Evolutionary conservation across 768 basidiomycete species (phyloP).

Genomic region (Phaeotremella fagi): DNA sequence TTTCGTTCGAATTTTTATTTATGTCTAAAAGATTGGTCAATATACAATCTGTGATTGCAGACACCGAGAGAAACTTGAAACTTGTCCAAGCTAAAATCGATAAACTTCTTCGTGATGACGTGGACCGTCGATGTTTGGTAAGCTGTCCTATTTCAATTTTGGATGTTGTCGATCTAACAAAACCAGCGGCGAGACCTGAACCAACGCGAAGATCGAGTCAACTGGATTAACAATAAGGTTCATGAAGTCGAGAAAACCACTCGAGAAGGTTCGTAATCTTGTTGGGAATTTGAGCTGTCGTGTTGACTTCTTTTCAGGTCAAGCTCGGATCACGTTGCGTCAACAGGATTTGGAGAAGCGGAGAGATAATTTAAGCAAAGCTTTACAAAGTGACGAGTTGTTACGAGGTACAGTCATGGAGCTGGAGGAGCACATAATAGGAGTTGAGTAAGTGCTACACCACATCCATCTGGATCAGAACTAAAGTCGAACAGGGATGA

Average conservation of each 20-base stretch:
- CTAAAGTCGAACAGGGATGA: slow-evolving; percentile 52
- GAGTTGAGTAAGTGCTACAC: slow-evolving; percentile 32
- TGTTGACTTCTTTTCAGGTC: slow-evolving; percentile 5
- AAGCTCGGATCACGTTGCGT: slow-evolving; percentile 47
- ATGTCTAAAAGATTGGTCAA: slow-evolving; percentile 49
- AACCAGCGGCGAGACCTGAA: slow-evolving; percentile 64
- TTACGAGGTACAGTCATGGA: slow-evolving; percentile 7
- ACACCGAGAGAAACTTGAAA: slow-evolving; percentile 49
- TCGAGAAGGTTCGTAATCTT: slow-evolving; percentile 51
- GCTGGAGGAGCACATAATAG: slow-evolving; percentile 15
- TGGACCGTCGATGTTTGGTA: slow-evolving; percentile 51
- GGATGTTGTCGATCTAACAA: slow-evolving; percentile 38
- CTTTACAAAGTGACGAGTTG: slow-evolving; percentile 17
- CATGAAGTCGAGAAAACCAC: slow-evolving; percentile 52
- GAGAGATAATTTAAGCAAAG: slow-evolving; percentile 51
- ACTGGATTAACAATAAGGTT: slow-evolving; percentile 54
- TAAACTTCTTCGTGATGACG: slow-evolving; percentile 44
- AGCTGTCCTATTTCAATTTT: slow-evolving; percentile 14
- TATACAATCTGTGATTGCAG: slow-evolving; percentile 51
- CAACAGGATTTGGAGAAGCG: slow-evolving; percentile 51
- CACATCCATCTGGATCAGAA: neutral
- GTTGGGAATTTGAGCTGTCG: slow-evolving; percentile 28
- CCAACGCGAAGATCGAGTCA: slow-evolving; percentile 60
- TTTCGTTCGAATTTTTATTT: neutral
- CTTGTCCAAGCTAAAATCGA: slow-evolving; percentile 48